phyloP scores from a whole-genome alignment of 306 rosid species.

The Quercus dentata region DNA sequence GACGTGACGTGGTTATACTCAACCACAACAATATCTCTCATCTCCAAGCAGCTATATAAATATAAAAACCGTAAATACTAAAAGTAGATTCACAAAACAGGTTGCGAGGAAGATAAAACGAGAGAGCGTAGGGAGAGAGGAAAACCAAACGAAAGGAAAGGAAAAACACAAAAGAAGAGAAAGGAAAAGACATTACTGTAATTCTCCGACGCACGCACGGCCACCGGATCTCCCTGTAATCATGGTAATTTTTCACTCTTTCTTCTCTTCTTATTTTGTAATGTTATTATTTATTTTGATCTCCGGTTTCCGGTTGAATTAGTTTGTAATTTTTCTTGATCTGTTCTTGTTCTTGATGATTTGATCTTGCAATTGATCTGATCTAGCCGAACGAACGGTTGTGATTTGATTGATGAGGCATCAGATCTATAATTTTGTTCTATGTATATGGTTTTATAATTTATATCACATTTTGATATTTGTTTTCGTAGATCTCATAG shows the following conservation, averaged over 20 bases:
- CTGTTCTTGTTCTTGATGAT: not conserved
- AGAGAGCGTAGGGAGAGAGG: too few relatives aligned
- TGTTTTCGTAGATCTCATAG: too few relatives aligned
- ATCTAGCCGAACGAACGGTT: not conserved
- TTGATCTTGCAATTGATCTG: not conserved
- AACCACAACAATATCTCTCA: not conserved
- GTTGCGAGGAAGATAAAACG: not conserved
- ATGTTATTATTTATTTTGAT: not conserved
- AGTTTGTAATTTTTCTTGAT: not conserved
- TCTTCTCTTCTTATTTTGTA: not conserved
- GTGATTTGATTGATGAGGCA: not conserved
- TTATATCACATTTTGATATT: too few relatives aligned
- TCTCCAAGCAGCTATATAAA: not conserved
- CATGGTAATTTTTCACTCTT: constrained; percentile 26
- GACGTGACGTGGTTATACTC: not conserved
- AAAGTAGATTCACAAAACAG: not conserved
- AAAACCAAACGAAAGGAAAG: not conserved
- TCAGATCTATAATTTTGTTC: not conserved
- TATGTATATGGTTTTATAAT: too few relatives aligned
- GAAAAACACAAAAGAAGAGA: not conserved
- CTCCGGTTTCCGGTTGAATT: not conserved
- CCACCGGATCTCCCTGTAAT: constrained; percentile 11
- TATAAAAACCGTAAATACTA: not conserved
- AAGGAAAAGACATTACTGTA: constrained; percentile 1
- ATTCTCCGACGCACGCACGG: constrained; percentile 11